Conservation (phyloP, 2,329 filamentous ascomycete species). For the Colletotrichum shisoi region DNA sequence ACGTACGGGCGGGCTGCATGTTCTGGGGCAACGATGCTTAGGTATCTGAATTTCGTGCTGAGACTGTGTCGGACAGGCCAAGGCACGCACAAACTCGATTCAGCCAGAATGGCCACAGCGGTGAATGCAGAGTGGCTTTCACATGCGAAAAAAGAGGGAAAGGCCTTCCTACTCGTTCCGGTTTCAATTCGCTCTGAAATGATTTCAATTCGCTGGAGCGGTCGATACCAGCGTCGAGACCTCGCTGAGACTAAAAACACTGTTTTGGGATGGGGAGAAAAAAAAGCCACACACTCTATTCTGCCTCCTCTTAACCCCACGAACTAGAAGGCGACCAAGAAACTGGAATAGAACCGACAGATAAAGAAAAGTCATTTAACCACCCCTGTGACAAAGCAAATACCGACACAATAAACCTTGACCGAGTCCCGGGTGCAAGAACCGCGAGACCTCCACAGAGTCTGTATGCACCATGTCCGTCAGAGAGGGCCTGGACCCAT, state of each 20-base stretch:
- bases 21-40: conserved; percentile 1
- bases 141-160: conserved; percentile 3
- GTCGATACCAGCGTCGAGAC: conserved; percentile 36
- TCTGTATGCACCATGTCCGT: conserved; percentile 21
- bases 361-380: conserved; percentile 29
- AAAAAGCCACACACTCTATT: conserved; percentile 35
- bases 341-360: conserved; percentile 32
- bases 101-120: not conserved
- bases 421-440: conserved; percentile 14
- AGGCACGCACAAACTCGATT: conserved; percentile 1
- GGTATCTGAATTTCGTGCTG: conserved; percentile 16
- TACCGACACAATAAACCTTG: conserved; percentile 26
- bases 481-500: conserved; percentile 23
- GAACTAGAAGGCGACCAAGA: conserved; percentile 31
- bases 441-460: conserved; percentile 16
- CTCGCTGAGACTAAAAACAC: conserved; percentile 35
- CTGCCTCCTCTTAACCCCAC: conserved; percentile 22
- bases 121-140: not conserved
- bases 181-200: conserved; percentile 20
- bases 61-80: conserved; percentile 31
- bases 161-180: too few species aligned
- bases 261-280: conserved; percentile 10
- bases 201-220: conserved; percentile 39
- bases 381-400: conserved; percentile 31
- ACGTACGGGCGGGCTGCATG: too few species aligned